Conservation (phyloP, 805 yeast species). For the Schizosaccharomyces osmophilus region DNA sequence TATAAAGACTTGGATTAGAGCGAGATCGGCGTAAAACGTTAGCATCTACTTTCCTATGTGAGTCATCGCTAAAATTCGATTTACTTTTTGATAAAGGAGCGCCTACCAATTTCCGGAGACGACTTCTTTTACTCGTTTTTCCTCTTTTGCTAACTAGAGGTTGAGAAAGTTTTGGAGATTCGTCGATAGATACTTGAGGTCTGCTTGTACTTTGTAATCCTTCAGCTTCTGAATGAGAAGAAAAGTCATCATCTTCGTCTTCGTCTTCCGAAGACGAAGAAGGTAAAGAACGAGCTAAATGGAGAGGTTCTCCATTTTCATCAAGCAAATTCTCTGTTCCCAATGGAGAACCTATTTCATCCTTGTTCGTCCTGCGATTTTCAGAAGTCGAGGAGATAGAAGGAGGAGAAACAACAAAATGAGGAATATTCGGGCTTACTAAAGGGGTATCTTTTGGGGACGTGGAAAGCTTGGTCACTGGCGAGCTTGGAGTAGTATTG, state of each 20-base stretch:
- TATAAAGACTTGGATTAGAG: background rate
- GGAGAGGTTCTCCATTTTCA: background rate
- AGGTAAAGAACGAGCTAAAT: background rate
- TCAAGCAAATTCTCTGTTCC: background rate
- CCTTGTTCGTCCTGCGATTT: background rate
- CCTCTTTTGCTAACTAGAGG: background rate
- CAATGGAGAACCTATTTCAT: background rate
- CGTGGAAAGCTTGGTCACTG: background rate
- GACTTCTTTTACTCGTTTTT: background rate
- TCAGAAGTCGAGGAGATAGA: background rate
- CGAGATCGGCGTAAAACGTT: background rate
- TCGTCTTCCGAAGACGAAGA: background rate
- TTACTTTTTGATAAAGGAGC: background rate
- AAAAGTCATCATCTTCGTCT: background rate
- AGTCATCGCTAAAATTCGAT: background rate
- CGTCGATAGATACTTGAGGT: background rate
- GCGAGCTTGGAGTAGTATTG: background rate
- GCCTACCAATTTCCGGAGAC: background rate
- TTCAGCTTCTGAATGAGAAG: background rate
- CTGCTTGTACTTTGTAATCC: background rate
- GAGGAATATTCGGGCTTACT: background rate
- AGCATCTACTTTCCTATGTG: background rate
- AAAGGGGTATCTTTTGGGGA: background rate
- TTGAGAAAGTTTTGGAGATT: no score
- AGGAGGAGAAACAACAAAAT: background rate